Percentiles rank a stretch among this genome's conserved stretches.
Conservation (phyloP, 345 rosid species). For the Eucalyptus curtisii region DNA sequence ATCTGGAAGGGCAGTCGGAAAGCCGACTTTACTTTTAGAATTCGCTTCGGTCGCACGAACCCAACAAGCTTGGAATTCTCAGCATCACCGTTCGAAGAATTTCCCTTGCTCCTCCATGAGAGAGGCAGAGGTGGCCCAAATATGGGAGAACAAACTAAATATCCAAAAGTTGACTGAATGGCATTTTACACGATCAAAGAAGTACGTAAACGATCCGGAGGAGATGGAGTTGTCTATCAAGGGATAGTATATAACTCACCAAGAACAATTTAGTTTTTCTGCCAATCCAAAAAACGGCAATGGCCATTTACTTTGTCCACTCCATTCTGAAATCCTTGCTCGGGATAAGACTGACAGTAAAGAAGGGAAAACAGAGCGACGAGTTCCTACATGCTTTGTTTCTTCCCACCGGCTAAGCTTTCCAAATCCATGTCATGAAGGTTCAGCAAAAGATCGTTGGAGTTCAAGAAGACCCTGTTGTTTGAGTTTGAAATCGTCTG, state of each 20-base stretch:
- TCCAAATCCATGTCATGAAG: conserved; percentile 62
- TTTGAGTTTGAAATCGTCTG: conserved; percentile 55
- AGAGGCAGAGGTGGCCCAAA: neutral
- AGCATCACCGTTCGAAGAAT: neutral
- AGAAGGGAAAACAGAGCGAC: neutral
- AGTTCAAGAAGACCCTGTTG: conserved; percentile 69
- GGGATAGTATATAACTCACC: neutral
- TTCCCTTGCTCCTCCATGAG: neutral
- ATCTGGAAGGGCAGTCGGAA: neutral
- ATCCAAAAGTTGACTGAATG: neutral
- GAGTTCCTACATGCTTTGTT: neutral
- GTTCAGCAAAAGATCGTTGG: conserved; percentile 71
- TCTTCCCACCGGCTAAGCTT: conserved; percentile 9
- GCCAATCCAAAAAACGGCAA: neutral
- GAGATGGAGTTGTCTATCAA: neutral
- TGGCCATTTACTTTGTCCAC: neutral
- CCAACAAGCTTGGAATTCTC: neutral
- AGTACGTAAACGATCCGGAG: neutral
- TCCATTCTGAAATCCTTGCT: neutral
- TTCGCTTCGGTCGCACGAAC: neutral
- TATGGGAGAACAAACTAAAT: neutral
- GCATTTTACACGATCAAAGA: neutral
- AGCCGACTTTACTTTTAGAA: neutral
- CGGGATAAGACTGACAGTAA: neutral
- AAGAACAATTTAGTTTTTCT: neutral